A percentile compares a stretch with the other conserved stretches of the same genome.
Evolutionary conservation across 202 grass and related monocot genomes (phyloP).

Genomic region (Panicum hallii): DNA sequence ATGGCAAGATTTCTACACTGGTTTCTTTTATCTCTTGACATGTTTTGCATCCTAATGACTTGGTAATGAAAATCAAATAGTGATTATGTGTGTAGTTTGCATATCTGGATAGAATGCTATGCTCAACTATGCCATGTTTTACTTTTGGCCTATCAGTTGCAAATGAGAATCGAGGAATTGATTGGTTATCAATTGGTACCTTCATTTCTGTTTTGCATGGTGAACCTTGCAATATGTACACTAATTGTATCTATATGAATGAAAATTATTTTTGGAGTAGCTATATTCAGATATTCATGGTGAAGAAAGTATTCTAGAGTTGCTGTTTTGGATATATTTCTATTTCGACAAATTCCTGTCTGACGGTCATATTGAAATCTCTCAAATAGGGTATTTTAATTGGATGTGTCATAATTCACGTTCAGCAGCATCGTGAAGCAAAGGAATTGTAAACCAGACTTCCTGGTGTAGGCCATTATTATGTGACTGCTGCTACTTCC

Average conservation of each 20-base stretch:
- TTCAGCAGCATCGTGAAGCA: conserved; percentile 82
- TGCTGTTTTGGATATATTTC: conserved; percentile 66
- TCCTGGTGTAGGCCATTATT: conserved; percentile 69
- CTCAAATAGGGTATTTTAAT: conserved; percentile 96
- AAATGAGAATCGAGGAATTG: conserved; percentile 32
- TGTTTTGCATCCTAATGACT: conserved; percentile 31
- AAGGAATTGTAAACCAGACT: conserved; percentile 83
- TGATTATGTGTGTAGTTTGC: conserved; percentile 6
- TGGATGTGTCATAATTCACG: conserved; percentile 96
- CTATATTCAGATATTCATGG: conserved; percentile 35
- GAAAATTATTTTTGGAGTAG: conserved; percentile 36
- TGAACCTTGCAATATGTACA: conserved; percentile 24
- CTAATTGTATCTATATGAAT: conserved; percentile 32
- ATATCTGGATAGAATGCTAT: conserved; percentile 35
- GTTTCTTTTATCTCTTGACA: conserved; percentile 22
- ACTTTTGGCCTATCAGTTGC: conserved; percentile 37
- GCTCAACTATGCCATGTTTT: conserved; percentile 24
- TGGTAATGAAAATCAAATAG: conserved; percentile 26
- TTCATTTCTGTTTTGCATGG: conserved; percentile 37
- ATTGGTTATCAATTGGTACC: conserved; percentile 16
- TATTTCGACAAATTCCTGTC: conserved; percentile 62
- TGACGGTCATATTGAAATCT: conserved; percentile 90
- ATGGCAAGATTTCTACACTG: conserved; percentile 29
- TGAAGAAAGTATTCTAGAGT: conserved; percentile 29
- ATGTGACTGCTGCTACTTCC: conserved; percentile 62